Conservation (phyloP, 805 yeast species). For the Yarrowia hollandica region DNA sequence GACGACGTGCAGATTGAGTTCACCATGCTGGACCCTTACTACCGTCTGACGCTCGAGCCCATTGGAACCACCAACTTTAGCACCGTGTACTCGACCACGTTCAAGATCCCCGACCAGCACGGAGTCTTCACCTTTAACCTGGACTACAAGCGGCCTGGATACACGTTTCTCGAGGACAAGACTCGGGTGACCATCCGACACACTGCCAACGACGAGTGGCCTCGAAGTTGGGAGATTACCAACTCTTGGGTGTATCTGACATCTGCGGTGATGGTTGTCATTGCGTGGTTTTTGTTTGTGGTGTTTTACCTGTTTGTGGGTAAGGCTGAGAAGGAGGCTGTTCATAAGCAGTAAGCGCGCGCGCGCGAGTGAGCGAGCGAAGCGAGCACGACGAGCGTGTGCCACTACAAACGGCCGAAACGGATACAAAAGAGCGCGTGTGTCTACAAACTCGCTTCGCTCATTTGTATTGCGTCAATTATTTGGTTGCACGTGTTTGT, state of each 20-base stretch:
- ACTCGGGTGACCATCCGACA: slow-evolving; percentile 84
- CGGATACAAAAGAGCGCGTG: no score
- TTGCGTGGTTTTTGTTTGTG: slow-evolving; percentile 78
- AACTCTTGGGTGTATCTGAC: slow-evolving; percentile 90
- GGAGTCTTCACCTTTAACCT: slow-evolving; percentile 89
- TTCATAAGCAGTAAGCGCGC: neutral
- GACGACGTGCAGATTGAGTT: slow-evolving; percentile 76
- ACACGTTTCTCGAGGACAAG: slow-evolving; percentile 62
- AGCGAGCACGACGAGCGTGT: neutral
- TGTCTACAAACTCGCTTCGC: neutral
- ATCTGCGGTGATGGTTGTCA: slow-evolving; percentile 65
- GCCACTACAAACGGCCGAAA: no score
- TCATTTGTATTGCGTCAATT: neutral
- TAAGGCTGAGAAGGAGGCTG: neutral
- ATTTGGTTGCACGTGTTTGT: no score
- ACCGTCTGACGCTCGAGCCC: slow-evolving; percentile 64
- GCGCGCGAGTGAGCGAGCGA: neutral
- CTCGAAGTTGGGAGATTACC: slow-evolving; percentile 88
- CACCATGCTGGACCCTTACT: slow-evolving; percentile 92
- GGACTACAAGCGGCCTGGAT: slow-evolving; percentile 77
- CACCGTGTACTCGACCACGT: slow-evolving; percentile 52
- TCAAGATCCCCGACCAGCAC: slow-evolving; percentile 89
- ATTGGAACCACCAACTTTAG: slow-evolving; percentile 43
- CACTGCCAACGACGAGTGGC: slow-evolving; percentile 91
- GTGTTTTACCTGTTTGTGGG: slow-evolving; percentile 50